Base-by-base conservation (phyloP, 805 yeast genomes). In the Lachancea dasiensis region DNA sequence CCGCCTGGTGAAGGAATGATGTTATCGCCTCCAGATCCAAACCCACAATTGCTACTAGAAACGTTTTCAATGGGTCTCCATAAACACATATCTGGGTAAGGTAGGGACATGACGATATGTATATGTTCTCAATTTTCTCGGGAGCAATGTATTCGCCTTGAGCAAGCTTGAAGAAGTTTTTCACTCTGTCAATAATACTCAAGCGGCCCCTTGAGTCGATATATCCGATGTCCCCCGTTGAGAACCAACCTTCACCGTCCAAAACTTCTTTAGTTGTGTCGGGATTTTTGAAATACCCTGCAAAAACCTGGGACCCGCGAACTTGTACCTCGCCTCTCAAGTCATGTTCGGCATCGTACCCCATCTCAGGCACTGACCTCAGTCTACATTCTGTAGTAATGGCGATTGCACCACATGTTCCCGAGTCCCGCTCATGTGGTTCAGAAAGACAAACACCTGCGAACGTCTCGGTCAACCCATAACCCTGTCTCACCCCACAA, bases 71-170 rank as follows among this genome's bases (percentile, higher is more conserved):
- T 4, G 84, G 69, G 54, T 80, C 80, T 26, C 90, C 90, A 50
- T 78, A 79, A 5, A 70, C 75, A 51, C 69, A 79, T 10, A 75
- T 50, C 58, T 80, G 86, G 3, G 70, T 52, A 13, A 77, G 52
- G 20, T 66, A 56, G 1, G 81, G 69, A 48, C 73, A 69, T 19
- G 67, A 62, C 0, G 81, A 67, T 24, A 77, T 55, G 55, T 81
- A 81, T 11, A 64, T 60, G 50, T 77, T 79, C 53, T 82, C 90
- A 47, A 82, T 75, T 58, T 75, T 79, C 51, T 82, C 92, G 14
- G 86, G 84, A 1, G 86, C 81, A 39, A 82, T 73, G 57, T 81
- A 82, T 60, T 75, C 80, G 34, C 81, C 81, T 53, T 75, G 81
- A 3, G 79, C 65, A 38, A 75, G 55, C 47, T 82, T 82, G 68